Evolutionary conservation across 805 yeast genomes (phyloP).

Genomic region (Ogataea methanolica): DNA sequence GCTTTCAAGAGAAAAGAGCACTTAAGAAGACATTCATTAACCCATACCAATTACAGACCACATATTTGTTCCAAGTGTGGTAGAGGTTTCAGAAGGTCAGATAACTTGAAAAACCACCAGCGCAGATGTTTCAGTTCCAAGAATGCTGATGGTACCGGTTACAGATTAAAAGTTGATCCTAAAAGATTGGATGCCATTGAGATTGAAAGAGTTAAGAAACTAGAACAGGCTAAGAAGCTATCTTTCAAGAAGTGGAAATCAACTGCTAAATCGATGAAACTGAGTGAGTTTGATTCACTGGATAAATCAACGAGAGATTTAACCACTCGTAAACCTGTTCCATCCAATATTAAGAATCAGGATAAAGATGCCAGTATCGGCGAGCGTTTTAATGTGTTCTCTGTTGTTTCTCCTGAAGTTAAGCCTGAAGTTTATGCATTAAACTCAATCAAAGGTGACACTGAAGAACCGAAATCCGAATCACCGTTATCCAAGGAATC

Average conservation of each 20-base stretch:
- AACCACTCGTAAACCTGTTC: background rate
- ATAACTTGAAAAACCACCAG: conserved; percentile 24
- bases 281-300: background rate
- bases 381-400: too few relatives aligned
- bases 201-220: conserved; percentile 17
- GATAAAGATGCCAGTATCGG: too few relatives aligned
- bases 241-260: conserved; percentile 7
- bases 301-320: background rate
- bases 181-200: conserved; percentile 17
- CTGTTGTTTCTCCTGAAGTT: too few relatives aligned
- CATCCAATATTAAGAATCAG: too few relatives aligned
- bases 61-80: conserved; percentile 24
- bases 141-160: conserved; percentile 17
- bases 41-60: conserved; percentile 25
- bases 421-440: too few relatives aligned
- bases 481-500: too few relatives aligned
- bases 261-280: conserved; percentile 4
- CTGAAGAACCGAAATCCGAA: too few relatives aligned
- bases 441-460: too few relatives aligned
- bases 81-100: conserved; percentile 25
- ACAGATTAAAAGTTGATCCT: conserved; percentile 18
- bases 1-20: conserved; percentile 26
- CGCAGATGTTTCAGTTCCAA: conserved; percentile 19
- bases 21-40: conserved; percentile 23
- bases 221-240: conserved; percentile 11